Base-by-base conservation (phyloP, 331 rosid species). In the Acacia pycnantha region DNA sequence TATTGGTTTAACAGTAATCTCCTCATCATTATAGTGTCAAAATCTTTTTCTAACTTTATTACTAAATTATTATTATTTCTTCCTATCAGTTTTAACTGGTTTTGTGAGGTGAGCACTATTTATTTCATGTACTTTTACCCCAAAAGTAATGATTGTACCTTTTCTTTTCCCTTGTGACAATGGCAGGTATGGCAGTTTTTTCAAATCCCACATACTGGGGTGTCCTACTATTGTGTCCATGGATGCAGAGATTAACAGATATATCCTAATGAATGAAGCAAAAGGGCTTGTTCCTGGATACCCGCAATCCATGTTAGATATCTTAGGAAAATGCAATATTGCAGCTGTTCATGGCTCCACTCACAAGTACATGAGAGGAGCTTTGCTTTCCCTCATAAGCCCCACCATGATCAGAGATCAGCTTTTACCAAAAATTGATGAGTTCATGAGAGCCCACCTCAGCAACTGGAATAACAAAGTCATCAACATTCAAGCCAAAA, bases 301-400 rank as follows among this genome's bases (percentile, higher is more conserved):
- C 82, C 99, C 99, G 4, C 90, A 90, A 66, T 96, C 99, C 79
- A 96, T 96, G 99, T 84, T 94, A 26, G 98, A 96, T 73, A 91
- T 96, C 72, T 85, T 96, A 58, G 99, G 99, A 26, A 91, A 88
- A 82, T 86, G 94, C 77, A 96, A 96, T 82, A 96, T 96, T 79
- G 98, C 97, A 27, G 99, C 99, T 77, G 98, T 94, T 78, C 93
- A 96, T 85, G 99, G 99, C 90, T 87, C 92, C 88, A 90, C 97
- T 14, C 99, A 96, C 83, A 96, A 89, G 93, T 89, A 92, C 87
- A 84, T 94, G 92, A 90, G 99, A 92, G 97, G 92, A 11, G 95
- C 99, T 56, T 66, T 96, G 59, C 97, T 94, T 81, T 76, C 97
- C 43, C 87, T 96, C 74, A 89, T 96, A 65, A 88, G 91, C 86